Evolutionary conservation across 2,329 filamentous ascomycete species (phyloP).

Genomic region (Monosporascus sp.): DNA sequence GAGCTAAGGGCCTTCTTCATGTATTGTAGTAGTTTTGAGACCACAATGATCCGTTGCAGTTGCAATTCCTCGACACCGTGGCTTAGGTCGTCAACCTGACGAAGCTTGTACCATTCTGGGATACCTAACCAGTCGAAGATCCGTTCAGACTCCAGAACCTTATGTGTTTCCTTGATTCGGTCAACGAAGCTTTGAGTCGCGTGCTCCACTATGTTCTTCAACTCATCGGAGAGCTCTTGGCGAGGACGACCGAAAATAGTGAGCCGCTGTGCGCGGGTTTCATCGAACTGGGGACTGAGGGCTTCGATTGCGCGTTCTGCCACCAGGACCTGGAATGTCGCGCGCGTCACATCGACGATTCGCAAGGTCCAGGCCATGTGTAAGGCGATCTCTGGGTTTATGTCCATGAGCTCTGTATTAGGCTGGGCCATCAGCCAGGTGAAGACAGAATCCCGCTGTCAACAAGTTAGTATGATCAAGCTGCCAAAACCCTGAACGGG

Average conservation of each 20-base stretch:
- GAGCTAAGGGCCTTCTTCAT: conserved; percentile 1
- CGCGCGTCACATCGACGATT: conserved; percentile 36
- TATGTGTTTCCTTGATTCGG: conserved; percentile 28
- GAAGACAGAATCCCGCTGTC: conserved; percentile 40
- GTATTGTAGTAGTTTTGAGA: conserved; percentile 3
- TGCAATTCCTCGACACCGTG: neutral
- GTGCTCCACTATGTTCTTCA: conserved; percentile 53
- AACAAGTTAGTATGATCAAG: neutral
- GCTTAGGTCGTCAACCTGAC: neutral
- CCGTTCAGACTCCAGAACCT: conserved; percentile 11
- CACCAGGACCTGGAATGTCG: conserved; percentile 56
- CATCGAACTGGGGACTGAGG: neutral
- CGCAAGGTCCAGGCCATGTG: conserved; percentile 48
- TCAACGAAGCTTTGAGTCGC: conserved; percentile 49
- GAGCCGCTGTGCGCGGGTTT: conserved; percentile 12
- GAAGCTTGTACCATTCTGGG: conserved; percentile 10
- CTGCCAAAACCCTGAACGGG: neutral
- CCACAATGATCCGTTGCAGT: neutral
- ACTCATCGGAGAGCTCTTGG: conserved; percentile 47
- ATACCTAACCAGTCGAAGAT: conserved; percentile 12
- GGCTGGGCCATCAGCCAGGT: conserved; percentile 52
- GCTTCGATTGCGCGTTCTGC: conserved; percentile 48
- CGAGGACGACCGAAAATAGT: conserved; percentile 41
- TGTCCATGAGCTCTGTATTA: conserved; percentile 57
- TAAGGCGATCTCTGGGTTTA: conserved; percentile 57